phyloP scores from a whole-genome alignment of 2,329 filamentous ascomycete species.

The Keithomyces neogunnii region DNA sequence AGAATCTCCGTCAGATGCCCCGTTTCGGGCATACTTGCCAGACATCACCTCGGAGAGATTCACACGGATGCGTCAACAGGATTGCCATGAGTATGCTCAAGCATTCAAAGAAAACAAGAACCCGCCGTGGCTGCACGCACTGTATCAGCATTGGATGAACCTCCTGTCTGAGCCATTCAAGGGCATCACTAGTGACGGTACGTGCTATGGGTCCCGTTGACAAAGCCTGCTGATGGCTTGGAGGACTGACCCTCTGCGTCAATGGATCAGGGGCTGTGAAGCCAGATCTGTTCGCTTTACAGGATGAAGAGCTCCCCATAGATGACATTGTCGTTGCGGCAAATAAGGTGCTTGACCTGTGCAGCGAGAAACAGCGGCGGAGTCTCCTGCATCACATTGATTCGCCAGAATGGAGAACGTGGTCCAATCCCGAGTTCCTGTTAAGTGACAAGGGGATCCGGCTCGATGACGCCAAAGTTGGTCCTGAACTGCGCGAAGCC shows the following conservation, averaged over 20 bases:
- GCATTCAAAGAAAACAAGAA: slow-evolving; percentile 48
- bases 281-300: slow-evolving; percentile 45
- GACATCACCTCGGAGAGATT: slow-evolving; percentile 28
- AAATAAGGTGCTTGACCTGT: slow-evolving; percentile 32
- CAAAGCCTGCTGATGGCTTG: too few species aligned
- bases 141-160: slow-evolving; percentile 51
- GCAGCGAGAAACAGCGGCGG: slow-evolving; percentile 40
- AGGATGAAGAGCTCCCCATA: slow-evolving; percentile 57
- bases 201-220: slow-evolving; percentile 2
- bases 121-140: slow-evolving; percentile 58
- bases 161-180: slow-evolving; percentile 59
- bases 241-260: background rate
- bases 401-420: slow-evolving; percentile 62
- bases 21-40: background rate
- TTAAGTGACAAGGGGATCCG: slow-evolving; percentile 61
- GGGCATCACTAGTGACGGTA: slow-evolving; percentile 62
- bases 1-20: too few species aligned
- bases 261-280: slow-evolving; percentile 35
- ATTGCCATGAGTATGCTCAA: slow-evolving; percentile 53
- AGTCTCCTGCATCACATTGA: slow-evolving; percentile 53
- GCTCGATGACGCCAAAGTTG: slow-evolving; percentile 46
- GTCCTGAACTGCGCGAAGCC: slow-evolving; percentile 31
- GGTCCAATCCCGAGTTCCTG: slow-evolving; percentile 66
- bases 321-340: slow-evolving; percentile 43
- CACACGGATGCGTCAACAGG: slow-evolving; percentile 52